phyloP scores from a whole-genome alignment of 371 early-diverging fungal species.

The Mucor mucedo region DNA sequence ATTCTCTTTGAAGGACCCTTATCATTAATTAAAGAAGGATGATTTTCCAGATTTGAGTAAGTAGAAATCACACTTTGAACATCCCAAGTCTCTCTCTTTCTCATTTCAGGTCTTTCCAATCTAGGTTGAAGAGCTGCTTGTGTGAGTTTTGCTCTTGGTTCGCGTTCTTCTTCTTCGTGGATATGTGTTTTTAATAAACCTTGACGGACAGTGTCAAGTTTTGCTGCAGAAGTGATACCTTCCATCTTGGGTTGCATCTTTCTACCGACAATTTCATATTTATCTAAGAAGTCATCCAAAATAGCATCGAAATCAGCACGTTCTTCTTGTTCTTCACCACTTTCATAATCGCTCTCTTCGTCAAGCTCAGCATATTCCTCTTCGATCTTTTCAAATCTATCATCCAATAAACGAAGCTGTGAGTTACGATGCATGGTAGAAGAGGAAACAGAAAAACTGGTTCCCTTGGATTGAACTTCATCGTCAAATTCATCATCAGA shows the following conservation, averaged over 20 bases:
- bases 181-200: conserved; percentile 42
- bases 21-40: conserved; percentile 74
- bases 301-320: conserved; percentile 74
- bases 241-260: conserved; percentile 71
- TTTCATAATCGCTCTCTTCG: conserved; percentile 62
- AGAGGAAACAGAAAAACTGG: conserved; percentile 86
- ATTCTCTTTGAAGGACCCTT: conserved; percentile 50
- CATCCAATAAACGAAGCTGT: conserved; percentile 87
- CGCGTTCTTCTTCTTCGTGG: conserved; percentile 22
- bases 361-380: conserved; percentile 80
- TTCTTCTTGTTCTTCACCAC: conserved; percentile 46
- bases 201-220: conserved; percentile 74
- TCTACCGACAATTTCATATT: conserved; percentile 80
- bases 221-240: conserved; percentile 64
- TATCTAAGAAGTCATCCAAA: conserved; percentile 88
- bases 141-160: conserved; percentile 39
- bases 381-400: conserved; percentile 88
- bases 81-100: conserved; percentile 76
- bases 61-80: conserved; percentile 80
- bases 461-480: conserved; percentile 50
- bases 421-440: conserved; percentile 92
- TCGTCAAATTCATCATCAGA: conserved; percentile 48
- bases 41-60: conserved; percentile 86
- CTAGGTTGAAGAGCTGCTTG: conserved; percentile 26
- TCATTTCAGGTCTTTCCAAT: conserved; percentile 51